A percentile compares a stretch with the other conserved stretches of the same genome.
Conservation (phyloP, 345 rosid genomes). For the Anastatica hierochuntica region DNA sequence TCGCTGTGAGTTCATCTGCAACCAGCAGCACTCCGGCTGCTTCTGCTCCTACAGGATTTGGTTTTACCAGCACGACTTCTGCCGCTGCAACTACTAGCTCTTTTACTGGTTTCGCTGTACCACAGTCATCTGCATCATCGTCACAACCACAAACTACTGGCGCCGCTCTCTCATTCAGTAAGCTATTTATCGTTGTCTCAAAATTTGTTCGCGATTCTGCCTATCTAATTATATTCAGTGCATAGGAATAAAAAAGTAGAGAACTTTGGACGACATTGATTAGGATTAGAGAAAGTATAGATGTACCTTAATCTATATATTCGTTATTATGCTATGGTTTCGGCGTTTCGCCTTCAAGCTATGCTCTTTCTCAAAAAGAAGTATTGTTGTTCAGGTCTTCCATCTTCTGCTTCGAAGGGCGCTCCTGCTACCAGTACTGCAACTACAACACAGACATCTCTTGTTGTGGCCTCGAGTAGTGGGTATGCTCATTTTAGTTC, state of each 20-base stretch:
- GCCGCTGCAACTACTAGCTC: slow-evolving; percentile 44
- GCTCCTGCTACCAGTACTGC: slow-evolving; percentile 35
- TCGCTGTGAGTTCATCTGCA: slow-evolving; percentile 29
- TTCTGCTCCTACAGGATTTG: slow-evolving; percentile 38
- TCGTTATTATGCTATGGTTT: not conserved
- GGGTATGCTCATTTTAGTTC: slow-evolving; percentile 45
- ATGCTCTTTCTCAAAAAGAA: not conserved
- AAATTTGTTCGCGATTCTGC: no score
- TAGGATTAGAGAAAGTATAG: slow-evolving; percentile 1
- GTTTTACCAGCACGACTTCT: slow-evolving; percentile 40
- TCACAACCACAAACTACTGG: slow-evolving; percentile 40
- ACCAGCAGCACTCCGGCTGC: slow-evolving; percentile 22
- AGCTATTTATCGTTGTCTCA: slow-evolving; percentile 25
- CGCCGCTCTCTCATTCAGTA: slow-evolving; percentile 43
- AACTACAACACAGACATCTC: slow-evolving; percentile 43
- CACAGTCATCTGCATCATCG: slow-evolving; percentile 39
- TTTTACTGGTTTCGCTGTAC: slow-evolving; percentile 55
- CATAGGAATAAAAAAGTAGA: not conserved
- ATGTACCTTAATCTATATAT: no score
- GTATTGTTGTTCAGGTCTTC: slow-evolving; percentile 36
- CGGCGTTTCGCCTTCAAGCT: not conserved
- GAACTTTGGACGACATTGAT: not conserved
- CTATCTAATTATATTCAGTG: not conserved
- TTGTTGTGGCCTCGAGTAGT: slow-evolving; percentile 55
- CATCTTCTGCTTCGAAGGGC: slow-evolving; percentile 44